Conservation (phyloP, 805 yeast species). For the Hanseniaspora valbyensis region DNA sequence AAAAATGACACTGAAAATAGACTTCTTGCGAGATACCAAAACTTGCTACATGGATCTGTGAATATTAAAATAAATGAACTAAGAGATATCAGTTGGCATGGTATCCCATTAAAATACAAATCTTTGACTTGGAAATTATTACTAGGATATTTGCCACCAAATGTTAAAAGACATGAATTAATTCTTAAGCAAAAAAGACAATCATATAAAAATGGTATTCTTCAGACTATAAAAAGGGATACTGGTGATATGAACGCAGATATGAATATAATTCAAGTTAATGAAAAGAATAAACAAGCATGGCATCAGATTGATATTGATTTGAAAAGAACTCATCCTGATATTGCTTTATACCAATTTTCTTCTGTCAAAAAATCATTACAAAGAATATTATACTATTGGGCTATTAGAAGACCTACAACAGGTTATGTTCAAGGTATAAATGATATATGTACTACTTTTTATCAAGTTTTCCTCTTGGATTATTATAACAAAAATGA, state of each 20-base stretch:
- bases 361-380: slow-evolving; percentile 65
- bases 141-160: slow-evolving; percentile 83
- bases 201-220: slow-evolving; percentile 69
- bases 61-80: slow-evolving; percentile 60
- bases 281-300: slow-evolving; percentile 59
- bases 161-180: slow-evolving; percentile 58
- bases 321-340: slow-evolving; percentile 88
- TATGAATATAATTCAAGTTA: slow-evolving; percentile 43
- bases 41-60: slow-evolving; percentile 40
- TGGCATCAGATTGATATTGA: slow-evolving; percentile 96
- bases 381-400: slow-evolving; percentile 70
- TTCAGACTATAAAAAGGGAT: slow-evolving; percentile 3
- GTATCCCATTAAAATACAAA: slow-evolving; percentile 71
- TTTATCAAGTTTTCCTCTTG: slow-evolving; percentile 71
- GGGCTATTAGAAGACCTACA: slow-evolving; percentile 97
- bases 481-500: slow-evolving; percentile 42
- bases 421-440: slow-evolving; percentile 97
- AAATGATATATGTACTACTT: slow-evolving; percentile 87
- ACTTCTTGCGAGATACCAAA: slow-evolving; percentile 48
- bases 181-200: slow-evolving; percentile 69
- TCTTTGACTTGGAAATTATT: slow-evolving; percentile 82
- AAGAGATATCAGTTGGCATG: slow-evolving; percentile 83
- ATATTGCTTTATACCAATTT: slow-evolving; percentile 57
- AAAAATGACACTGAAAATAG: slow-evolving; percentile 27
- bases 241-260: slow-evolving; percentile 17